A percentile compares a stretch with the other conserved stretches of the same genome.
These are phyloP conservation scores for Plasmodium cynomolgi DNA, from an alignment of 169 alveolate species.

Conservation along the genomic window DNA sequence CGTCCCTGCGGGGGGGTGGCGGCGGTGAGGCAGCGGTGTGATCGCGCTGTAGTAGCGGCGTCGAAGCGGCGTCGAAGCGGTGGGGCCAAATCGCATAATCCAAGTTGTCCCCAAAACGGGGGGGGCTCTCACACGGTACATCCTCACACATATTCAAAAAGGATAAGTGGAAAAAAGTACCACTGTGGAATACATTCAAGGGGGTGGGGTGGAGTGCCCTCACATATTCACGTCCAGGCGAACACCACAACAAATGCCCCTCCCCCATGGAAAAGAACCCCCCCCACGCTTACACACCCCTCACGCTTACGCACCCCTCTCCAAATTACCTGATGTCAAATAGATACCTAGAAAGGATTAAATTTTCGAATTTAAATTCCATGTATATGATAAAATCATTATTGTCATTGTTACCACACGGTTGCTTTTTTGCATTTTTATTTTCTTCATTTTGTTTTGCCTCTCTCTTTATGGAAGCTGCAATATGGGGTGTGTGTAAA, in stretches of 20 bases:
- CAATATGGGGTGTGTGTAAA: background rate
- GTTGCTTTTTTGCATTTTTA: background rate
- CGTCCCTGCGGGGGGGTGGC: conserved; percentile 7
- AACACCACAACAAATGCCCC: background rate
- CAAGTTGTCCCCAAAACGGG: background rate
- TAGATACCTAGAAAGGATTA: conserved; percentile 28
- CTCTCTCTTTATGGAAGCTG: conserved; percentile 50
- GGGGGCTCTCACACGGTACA: background rate
- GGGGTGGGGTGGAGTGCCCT: background rate
- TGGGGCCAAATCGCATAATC: background rate
- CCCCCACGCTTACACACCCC: background rate
- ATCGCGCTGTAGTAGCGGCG: background rate
- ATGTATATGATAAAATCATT: conserved; percentile 60
- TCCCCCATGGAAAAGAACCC: too few species aligned
- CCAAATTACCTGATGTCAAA: conserved; percentile 56
- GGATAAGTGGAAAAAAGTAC: background rate
- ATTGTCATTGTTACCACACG: background rate
- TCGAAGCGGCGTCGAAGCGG: background rate
- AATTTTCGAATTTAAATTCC: conserved; percentile 35
- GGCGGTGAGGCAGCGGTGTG: background rate
- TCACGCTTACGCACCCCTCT: background rate
- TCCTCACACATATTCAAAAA: background rate
- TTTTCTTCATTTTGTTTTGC: conserved; percentile 61
- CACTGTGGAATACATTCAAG: background rate
- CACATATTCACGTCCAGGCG: background rate